Percentiles rank a stretch among this genome's conserved stretches.
These are phyloP conservation scores for Dendrobium officinale DNA, from an alignment of 106 monocot genomes.

Conservation along the genomic window DNA sequence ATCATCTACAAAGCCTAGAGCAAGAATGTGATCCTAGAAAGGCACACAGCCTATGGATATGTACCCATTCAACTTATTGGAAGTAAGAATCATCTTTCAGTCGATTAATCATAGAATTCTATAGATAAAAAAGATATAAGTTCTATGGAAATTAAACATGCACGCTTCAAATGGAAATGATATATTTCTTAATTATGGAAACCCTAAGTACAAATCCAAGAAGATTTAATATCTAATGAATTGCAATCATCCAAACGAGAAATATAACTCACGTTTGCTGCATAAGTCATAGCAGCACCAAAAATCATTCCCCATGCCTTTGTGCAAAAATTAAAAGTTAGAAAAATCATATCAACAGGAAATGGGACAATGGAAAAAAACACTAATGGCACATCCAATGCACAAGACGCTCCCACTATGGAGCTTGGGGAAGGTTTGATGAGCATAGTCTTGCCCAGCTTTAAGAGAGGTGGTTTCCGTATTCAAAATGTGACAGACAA, in stretches of 20 bases:
- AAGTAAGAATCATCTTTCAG: neutral
- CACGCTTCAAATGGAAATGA: neutral
- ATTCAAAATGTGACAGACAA: neutral
- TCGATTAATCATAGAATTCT: neutral
- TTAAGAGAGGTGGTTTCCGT: neutral
- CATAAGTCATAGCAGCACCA: neutral
- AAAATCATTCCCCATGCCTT: constrained; percentile 3
- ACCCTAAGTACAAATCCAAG: neutral
- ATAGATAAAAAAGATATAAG: neutral
- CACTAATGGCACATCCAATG: neutral
- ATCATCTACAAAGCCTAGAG: neutral
- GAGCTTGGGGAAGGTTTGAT: neutral
- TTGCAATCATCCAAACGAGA: neutral
- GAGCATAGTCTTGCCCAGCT: neutral
- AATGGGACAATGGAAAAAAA: neutral
- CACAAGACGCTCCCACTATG: neutral
- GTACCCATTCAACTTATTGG: neutral
- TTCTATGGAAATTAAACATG: neutral
- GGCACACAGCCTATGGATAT: neutral
- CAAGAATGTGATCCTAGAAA: neutral
- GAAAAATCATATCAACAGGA: neutral
- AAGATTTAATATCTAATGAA: neutral
- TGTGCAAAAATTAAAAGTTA: neutral
- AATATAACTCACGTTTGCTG: neutral
- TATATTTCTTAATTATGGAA: neutral